phyloP scores from a whole-genome alignment of 2,329 filamentous ascomycete species.

The Ceratocystis alfenasii region DNA sequence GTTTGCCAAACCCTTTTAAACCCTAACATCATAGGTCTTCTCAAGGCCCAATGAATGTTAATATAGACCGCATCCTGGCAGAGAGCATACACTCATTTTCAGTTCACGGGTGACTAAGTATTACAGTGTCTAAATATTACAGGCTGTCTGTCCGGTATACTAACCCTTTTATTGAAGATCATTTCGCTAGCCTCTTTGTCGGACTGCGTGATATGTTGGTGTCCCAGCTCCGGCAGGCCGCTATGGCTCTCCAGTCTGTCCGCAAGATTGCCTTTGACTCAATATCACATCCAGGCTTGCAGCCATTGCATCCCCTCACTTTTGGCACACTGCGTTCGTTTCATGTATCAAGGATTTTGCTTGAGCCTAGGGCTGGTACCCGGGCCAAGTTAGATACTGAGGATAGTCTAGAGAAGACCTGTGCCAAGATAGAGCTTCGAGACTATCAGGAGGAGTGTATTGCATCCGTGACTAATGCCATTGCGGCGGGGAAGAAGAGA shows the following conservation, averaged over 20 bases:
- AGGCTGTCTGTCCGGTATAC: not conserved
- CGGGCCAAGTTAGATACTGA: not conserved
- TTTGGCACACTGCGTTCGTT: not conserved
- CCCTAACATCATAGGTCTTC: no score
- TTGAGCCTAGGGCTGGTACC: not conserved
- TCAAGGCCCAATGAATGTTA: no score
- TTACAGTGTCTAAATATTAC: no score
- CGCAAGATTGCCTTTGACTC: not conserved
- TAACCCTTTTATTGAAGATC: not conserved
- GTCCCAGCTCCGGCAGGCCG: not conserved
- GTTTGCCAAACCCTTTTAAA: no score
- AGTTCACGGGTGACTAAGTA: no score
- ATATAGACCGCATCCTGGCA: no score
- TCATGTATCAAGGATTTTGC: not conserved
- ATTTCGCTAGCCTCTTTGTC: not conserved
- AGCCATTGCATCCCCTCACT: not conserved
- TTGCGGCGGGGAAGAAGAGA: conserved; percentile 61
- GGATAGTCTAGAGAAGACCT: not conserved
- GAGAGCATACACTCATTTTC: no score
- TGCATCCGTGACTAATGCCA: conserved; percentile 58
- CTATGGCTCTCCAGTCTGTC: not conserved
- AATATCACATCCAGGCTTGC: not conserved
- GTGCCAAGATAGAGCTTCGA: conserved; percentile 47
- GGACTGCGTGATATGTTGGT: not conserved
- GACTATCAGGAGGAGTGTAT: conserved; percentile 90